Conservation (phyloP, 2,329 filamentous ascomycete genomes). For the Cytospora paraplurivora region DNA sequence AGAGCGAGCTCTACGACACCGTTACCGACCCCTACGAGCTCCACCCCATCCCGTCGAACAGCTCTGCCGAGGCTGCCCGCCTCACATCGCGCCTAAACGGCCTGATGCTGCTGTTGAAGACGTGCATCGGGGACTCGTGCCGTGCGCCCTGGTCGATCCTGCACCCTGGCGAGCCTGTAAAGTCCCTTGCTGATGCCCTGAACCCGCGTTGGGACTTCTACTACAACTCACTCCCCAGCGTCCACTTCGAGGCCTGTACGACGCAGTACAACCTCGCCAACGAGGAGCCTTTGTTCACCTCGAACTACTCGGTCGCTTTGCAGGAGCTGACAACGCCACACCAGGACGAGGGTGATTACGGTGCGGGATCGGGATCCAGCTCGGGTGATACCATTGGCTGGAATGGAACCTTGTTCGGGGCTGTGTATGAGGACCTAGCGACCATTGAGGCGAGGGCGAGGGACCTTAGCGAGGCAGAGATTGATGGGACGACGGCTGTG, state of each 20-base stretch:
- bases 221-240: slow-evolving; percentile 41
- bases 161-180: slow-evolving; percentile 56
- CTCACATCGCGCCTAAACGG: slow-evolving; percentile 57
- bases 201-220: slow-evolving; percentile 51
- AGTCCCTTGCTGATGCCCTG: slow-evolving; percentile 54
- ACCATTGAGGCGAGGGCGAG: slow-evolving; percentile 25
- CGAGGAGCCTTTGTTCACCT: slow-evolving; percentile 26
- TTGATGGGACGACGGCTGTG: slow-evolving; percentile 12
- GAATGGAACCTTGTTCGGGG: slow-evolving; percentile 23
- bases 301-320: slow-evolving; percentile 26
- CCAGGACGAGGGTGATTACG: slow-evolving; percentile 24
- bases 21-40: slow-evolving; percentile 57
- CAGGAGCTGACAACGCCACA: slow-evolving; percentile 25
- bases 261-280: slow-evolving; percentile 25
- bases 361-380: background rate
- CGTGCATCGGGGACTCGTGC: slow-evolving; percentile 58
- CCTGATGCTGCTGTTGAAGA: slow-evolving; percentile 62
- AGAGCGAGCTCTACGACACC: slow-evolving; percentile 67
- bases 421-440: slow-evolving; percentile 20
- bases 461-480: slow-evolving; percentile 21
- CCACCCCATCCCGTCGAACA: slow-evolving; percentile 43
- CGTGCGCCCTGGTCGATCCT: slow-evolving; percentile 59
- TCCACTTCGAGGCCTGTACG: slow-evolving; percentile 23
- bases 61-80: slow-evolving; percentile 40
- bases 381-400: slow-evolving; percentile 22